Conservation (phyloP, 2,329 filamentous ascomycete species). For the Penicillium sclerotigenum region DNA sequence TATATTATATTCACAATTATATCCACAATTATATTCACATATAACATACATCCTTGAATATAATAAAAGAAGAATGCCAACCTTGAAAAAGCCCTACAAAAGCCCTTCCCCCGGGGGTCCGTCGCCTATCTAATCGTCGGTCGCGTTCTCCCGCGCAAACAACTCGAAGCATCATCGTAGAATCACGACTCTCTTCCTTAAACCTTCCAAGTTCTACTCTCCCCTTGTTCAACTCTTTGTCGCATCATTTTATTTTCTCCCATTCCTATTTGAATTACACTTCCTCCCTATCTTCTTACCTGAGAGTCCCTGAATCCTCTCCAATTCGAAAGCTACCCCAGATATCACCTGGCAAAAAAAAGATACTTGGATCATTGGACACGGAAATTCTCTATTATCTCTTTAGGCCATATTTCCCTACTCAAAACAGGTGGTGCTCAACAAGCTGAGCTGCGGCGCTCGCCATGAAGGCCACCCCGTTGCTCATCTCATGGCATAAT, state of each 20-base stretch:
- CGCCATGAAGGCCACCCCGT: conserved; percentile 88
- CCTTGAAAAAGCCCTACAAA: too few species aligned
- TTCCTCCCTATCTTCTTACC: neutral
- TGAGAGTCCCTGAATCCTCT: neutral
- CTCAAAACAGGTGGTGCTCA: conserved; percentile 3
- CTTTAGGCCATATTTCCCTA: neutral
- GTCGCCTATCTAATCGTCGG: conserved; percentile 24
- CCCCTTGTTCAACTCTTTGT: neutral
- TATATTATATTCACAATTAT: neutral
- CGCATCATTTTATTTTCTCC: neutral
- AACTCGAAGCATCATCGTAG: conserved; percentile 29
- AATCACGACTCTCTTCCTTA: conserved; percentile 15
- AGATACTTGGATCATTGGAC: conserved; percentile 8
- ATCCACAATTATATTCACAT: neutral
- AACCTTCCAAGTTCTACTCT: conserved; percentile 1
- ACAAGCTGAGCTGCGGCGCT: conserved; percentile 29
- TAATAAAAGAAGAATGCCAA: neutral
- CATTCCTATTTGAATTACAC: neutral
- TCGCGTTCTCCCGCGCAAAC: conserved; percentile 26
- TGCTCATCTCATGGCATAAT: conserved; percentile 99
- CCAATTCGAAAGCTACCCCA: conserved; percentile 5
- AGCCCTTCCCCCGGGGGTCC: neutral
- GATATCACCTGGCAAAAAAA: conserved; percentile 6
- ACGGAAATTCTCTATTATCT: conserved; percentile 5
- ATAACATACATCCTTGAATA: neutral